Evolutionary conservation across 2,329 filamentous ascomycete species (phyloP).

Genomic region (Cladosporium cucumerinum): DNA sequence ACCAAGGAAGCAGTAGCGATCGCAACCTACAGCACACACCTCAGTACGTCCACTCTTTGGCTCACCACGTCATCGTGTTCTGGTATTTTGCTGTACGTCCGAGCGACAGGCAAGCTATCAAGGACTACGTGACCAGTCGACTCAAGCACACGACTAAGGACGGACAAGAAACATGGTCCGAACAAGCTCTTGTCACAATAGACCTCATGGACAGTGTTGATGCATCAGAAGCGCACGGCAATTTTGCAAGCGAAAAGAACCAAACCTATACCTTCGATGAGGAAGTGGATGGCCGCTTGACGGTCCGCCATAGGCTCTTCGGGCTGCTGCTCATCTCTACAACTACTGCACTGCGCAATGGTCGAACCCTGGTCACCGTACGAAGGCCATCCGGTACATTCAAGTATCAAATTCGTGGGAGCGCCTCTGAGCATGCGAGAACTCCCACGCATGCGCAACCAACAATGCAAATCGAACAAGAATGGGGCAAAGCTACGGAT

Average conservation of each 20-base stretch:
- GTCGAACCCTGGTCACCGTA: slow-evolving; percentile 32
- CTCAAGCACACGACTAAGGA: slow-evolving; percentile 73
- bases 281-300: slow-evolving; percentile 62
- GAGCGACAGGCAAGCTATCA: slow-evolving; percentile 76
- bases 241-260: slow-evolving; percentile 5
- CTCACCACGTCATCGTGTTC: slow-evolving; percentile 92
- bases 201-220: slow-evolving; percentile 60
- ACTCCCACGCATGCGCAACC: slow-evolving; percentile 10
- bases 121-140: slow-evolving; percentile 85
- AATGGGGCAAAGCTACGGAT: slow-evolving; percentile 6
- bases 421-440: slow-evolving; percentile 4
- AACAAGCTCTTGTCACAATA: slow-evolving; percentile 88
- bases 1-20: slow-evolving; percentile 17
- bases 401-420: slow-evolving; percentile 10
- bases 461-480: slow-evolving; percentile 11
- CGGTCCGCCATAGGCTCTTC: slow-evolving; percentile 67
- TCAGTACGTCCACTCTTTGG: slow-evolving; percentile 82
- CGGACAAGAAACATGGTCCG: slow-evolving; percentile 74
- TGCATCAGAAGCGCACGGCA: slow-evolving; percentile 20
- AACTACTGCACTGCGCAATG: slow-evolving; percentile 57
- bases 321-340: slow-evolving; percentile 72
- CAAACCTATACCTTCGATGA: slow-evolving; percentile 50
- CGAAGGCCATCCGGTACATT: slow-evolving; percentile 32
- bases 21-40: slow-evolving; percentile 13
- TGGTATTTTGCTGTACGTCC: slow-evolving; percentile 93